Evolutionary conservation across 1,139 yeast species (phyloP), one percentile per base, ranked within the genome.

Genomic region (Sugiyamaella pinicola): DNA sequence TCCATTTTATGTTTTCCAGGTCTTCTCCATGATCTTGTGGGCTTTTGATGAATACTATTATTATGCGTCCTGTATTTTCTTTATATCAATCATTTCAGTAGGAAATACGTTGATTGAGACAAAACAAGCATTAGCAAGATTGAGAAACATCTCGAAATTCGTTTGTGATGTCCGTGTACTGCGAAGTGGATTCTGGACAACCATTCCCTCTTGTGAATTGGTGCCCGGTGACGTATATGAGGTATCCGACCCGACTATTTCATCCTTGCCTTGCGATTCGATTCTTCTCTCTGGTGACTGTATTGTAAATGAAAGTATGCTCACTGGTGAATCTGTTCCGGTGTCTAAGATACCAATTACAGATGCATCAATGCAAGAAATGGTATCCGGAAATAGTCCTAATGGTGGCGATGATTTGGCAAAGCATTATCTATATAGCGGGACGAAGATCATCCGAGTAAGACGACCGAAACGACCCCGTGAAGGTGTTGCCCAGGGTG

Each of bases 241-340:
- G 70, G 82, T 95, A 31, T 83, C 89, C 1, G 98, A 91, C 64
- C 96, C 98, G 0, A 80, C 87, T 0, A 74, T 93, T 55, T 63
- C 74, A 3, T 64, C 79, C 0, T 76, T 91, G 50, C 99, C 99
- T 0, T 90, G 97, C 67, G 99, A 95, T 70, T 87, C 96, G 1
- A 71, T 95, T 15, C 74, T 93, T 47, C 72, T 91, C 22, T 83
- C 91, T 44, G 99, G 99, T 51, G 98, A 90, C 66, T 88, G 96
- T 69, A 89, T 93, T 54, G 86, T 91, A 15, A 93, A 93, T 69
- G 98, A 91, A 67, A 87, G 96, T 9, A 91, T 91, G 96, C 78
- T 91, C 29, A 93, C 98, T 0, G 99, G 99, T 38, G 99, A 93
- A 68, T 89, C 97, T 54, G 98, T 93, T 1, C 99, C 99, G 0